Evolutionary conservation across 78 protist genomes (phyloP).

Genomic region (Dictyostelium citrinum): DNA sequence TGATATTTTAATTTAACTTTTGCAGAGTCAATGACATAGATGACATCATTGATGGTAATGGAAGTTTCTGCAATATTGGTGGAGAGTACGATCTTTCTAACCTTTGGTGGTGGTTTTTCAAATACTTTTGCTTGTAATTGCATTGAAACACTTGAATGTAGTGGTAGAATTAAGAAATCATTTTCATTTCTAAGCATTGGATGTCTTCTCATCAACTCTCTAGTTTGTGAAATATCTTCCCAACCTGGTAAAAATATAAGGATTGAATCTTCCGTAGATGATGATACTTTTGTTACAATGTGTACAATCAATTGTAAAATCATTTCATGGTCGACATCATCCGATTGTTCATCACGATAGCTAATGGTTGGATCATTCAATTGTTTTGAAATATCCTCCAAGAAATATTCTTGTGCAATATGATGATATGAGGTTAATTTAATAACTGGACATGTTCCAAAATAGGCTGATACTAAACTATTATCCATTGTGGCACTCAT

Average conservation of each 20-base stretch:
- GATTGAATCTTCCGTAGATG: neutral
- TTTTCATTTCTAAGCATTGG: slow-evolving; percentile 9
- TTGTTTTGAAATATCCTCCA: slow-evolving; percentile 9
- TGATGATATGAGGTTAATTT: neutral
- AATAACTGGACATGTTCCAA: slow-evolving; percentile 5
- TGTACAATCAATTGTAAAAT: neutral
- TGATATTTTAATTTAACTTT: slow-evolving; percentile 23
- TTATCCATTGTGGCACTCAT: slow-evolving; percentile 35
- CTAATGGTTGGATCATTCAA: neutral
- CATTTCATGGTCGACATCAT: slow-evolving; percentile 2
- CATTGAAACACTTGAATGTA: slow-evolving; percentile 71
- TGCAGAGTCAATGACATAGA: slow-evolving; percentile 90
- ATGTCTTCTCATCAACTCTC: neutral
- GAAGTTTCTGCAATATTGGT: slow-evolving; percentile 94
- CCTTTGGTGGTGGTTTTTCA: slow-evolving; percentile 56
- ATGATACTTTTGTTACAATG: neutral
- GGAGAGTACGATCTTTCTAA: slow-evolving; percentile 86
- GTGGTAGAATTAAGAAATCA: slow-evolving; percentile 74
- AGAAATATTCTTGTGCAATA: neutral
- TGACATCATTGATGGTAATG: slow-evolving; percentile 88
- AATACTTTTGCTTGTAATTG: slow-evolving; percentile 52
- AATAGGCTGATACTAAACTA: neutral
- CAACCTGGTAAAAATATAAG: slow-evolving; percentile 30
- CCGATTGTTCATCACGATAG: neutral
- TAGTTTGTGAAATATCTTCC: slow-evolving; percentile 12